phyloP scores from a whole-genome alignment of 2,329 filamentous ascomycete species.

The Colletotrichum australisinense region DNA sequence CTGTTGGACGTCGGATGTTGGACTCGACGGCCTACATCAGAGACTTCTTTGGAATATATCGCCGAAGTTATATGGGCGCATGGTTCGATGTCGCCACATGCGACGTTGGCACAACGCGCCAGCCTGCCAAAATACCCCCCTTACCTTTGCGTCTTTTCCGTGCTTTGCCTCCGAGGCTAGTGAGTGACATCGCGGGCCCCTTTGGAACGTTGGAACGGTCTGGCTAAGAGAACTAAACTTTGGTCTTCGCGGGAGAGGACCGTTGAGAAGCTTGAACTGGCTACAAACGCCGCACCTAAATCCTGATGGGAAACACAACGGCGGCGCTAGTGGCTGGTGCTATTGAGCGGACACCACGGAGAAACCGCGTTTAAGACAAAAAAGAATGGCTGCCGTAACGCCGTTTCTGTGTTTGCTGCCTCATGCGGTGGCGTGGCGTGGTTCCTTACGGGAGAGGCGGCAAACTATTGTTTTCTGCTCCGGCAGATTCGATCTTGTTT shows the following conservation, averaged over 20 bases:
- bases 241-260: background rate
- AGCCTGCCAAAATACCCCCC: background rate
- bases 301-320: conserved; percentile 5
- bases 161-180: background rate
- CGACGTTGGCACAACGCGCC: background rate
- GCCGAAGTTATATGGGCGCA: conserved; percentile 10
- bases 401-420: background rate
- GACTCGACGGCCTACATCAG: background rate
- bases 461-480: background rate
- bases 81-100: conserved; percentile 30
- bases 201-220: background rate
- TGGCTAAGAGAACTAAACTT: background rate
- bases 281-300: background rate
- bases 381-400: no score
- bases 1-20: background rate
- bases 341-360: conserved; percentile 16
- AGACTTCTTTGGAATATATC: background rate
- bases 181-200: conserved; percentile 16
- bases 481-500: background rate
- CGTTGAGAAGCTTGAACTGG: background rate
- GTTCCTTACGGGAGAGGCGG: conserved; percentile 17
- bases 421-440: background rate
- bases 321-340: conserved; percentile 20
- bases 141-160: conserved; percentile 1
- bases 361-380: background rate